A percentile compares a stretch with the other conserved stretches of the same genome.
phyloP scores from a whole-genome alignment of 2,329 filamentous ascomycete species.

The Arthrobotrys sphaeroides region DNA sequence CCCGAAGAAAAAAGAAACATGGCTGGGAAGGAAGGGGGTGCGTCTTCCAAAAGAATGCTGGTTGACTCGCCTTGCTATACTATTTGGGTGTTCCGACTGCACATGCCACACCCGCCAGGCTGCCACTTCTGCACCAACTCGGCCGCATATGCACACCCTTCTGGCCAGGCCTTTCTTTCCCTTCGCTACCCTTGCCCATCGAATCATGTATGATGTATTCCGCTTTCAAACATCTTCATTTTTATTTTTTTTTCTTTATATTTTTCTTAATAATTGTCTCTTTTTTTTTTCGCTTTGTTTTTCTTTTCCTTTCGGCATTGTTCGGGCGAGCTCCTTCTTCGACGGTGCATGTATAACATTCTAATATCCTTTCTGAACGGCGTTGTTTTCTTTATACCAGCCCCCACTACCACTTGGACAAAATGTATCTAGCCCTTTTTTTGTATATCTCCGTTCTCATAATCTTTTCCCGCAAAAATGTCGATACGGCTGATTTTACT shows the following conservation, averaged over 20 bases:
- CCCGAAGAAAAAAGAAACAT: slow-evolving; percentile 26
- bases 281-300: slow-evolving; percentile 30
- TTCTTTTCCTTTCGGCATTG: slow-evolving; percentile 19
- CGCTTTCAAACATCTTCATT: slow-evolving; percentile 35
- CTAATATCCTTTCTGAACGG: slow-evolving; percentile 26
- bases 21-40: slow-evolving; percentile 11
- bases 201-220: slow-evolving; percentile 25
- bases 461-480: background rate
- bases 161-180: background rate
- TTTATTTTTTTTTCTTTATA: background rate
- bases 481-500: background rate
- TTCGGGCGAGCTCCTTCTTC: slow-evolving; percentile 20
- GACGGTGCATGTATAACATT: slow-evolving; percentile 36
- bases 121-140: slow-evolving; percentile 24
- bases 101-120: slow-evolving; percentile 31
- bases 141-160: slow-evolving; percentile 31
- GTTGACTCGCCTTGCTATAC: slow-evolving; percentile 25
- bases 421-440: slow-evolving; percentile 38
- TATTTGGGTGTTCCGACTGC: slow-evolving; percentile 24
- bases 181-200: background rate
- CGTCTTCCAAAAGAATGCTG: slow-evolving; percentile 25
- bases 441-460: background rate
- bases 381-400: slow-evolving; percentile 22
- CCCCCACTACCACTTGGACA: slow-evolving; percentile 13
- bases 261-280: slow-evolving; percentile 23